phyloP scores from a whole-genome alignment of 805 yeast species.

The Starmerella stigmatis region DNA sequence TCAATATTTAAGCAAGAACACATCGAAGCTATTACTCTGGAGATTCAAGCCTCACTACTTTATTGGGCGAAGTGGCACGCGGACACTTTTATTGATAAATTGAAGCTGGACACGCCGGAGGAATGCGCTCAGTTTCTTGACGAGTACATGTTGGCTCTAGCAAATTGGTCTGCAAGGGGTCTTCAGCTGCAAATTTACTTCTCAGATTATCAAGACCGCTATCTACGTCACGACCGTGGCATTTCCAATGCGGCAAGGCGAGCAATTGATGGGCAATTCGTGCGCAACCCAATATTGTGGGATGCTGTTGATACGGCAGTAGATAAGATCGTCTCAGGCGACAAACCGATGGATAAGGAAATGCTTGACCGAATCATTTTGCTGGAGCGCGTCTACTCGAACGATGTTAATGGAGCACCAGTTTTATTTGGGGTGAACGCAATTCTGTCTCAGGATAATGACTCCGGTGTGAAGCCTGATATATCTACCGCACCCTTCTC shows the following conservation, averaged over 20 bases:
- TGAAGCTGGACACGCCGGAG: not conserved
- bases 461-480: too few relatives aligned
- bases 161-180: not conserved
- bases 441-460: not conserved
- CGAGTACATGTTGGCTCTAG: not conserved
- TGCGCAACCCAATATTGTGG: not conserved
- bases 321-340: not conserved
- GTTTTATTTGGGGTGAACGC: not conserved
- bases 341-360: not conserved
- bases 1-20: not conserved
- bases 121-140: not conserved
- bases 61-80: conserved; percentile 4
- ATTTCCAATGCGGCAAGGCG: not conserved
- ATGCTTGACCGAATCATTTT: not conserved
- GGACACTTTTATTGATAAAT: not conserved
- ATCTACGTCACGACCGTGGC: not conserved
- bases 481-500: not conserved
- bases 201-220: not conserved
- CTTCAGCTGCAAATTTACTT: not conserved
- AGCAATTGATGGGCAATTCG: not conserved
- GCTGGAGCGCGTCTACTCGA: not conserved
- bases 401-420: not conserved
- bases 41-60: not conserved
- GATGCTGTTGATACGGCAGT: not conserved
- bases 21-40: not conserved